Evolutionary conservation across 2,329 filamentous ascomycete species (phyloP), one percentile per base, ranked within the genome.

Genomic region (Penicillium sp.): DNA sequence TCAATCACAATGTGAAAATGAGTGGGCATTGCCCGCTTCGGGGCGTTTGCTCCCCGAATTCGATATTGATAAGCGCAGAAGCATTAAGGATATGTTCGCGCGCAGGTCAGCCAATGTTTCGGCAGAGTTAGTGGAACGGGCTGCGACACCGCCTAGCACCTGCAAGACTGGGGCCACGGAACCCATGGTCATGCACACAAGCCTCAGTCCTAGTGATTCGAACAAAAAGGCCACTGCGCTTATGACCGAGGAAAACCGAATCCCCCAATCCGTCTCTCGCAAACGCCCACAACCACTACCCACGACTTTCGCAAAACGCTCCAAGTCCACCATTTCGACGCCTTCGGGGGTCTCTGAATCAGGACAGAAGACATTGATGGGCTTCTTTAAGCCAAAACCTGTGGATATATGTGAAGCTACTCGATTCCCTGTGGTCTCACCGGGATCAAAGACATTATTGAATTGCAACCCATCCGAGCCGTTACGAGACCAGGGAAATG

Each of bases 71-170:
- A 86, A 87, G 55, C 84, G 94, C 18, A 84, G 84, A 61, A 96
- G 79, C 68, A 97, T 99, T 67, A 90, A 88, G 63, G 91, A 96
- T 67, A 97, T 99, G 94, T 97, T 97, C 69, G 79, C 79, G 55
- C 85, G 81, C 63, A 86, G 82, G 61, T 69, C 81, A 44, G 59
- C 72, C 19, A 56, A 35, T 16, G n/a, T 32, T 9, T 41, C 53
- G n/a, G 58, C 54, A 19, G 59, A 51, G 29, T 61, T 64, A 49
- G 47, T 54, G 3, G 30, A 4, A 40, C 47, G 16, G 7, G 26
- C 45, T 18, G 26, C 40, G 8, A 23, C 47, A 7, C 34, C 29
- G 13, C 35, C 40, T 7, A 27, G 23, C 19, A 38, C 40, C 10
- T 9, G 30, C 7, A 41, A 52, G n/a, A 5, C 13, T 10, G 42